Base-by-base conservation (phyloP, 805 yeast species). In the Starmerella lactis-condensi region DNA sequence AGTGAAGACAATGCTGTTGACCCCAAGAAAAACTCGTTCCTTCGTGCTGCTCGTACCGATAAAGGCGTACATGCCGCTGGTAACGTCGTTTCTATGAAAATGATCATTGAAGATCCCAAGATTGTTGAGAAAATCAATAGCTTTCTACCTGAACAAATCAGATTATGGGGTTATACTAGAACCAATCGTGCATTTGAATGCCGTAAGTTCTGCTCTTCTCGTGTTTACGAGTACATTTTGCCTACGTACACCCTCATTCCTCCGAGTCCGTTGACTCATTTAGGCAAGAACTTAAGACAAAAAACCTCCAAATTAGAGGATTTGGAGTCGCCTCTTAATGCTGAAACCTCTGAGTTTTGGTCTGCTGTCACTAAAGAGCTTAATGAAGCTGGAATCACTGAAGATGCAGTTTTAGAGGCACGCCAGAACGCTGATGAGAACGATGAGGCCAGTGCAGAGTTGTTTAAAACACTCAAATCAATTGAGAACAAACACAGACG, bases 51-150 rank as follows among this genome's bases (percentile, higher is more conserved):
- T 11, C 67, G 64, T 40, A 93, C 96, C 3, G 96, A 83, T 53
- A 85, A 85, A 54, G 96, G 95, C 38, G 96, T 83, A 16, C 96
- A 83, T 55, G 95, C 96, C 9, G 93, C 94, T 2, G 95, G 95
- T 18, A 83, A 83, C 51, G 81, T 82, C 15, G 67, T 85, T 26
- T 75, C 91, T 11, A 60, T 76, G 43, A 83, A 83, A 51, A 56
- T 83, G 62, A 78, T 79, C 44, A 64, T 79, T 32, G 93, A 81
- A 49, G 93, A 83, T 46, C 69, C 63, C 10, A 74, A 79, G 33
- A 65, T 81, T 31, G 64, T 75, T 26, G 61, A 63, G 28, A 77
- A 72, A 51, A 74, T 89, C 54, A 89, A 89, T 53, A 54, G 61
- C 2, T 51, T 60, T 19, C 60, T 89, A 33, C 98, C 98, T 1